phyloP scores from a whole-genome alignment of 2,329 filamentous ascomycete species.

The Arthrinium phaeospermum region DNA sequence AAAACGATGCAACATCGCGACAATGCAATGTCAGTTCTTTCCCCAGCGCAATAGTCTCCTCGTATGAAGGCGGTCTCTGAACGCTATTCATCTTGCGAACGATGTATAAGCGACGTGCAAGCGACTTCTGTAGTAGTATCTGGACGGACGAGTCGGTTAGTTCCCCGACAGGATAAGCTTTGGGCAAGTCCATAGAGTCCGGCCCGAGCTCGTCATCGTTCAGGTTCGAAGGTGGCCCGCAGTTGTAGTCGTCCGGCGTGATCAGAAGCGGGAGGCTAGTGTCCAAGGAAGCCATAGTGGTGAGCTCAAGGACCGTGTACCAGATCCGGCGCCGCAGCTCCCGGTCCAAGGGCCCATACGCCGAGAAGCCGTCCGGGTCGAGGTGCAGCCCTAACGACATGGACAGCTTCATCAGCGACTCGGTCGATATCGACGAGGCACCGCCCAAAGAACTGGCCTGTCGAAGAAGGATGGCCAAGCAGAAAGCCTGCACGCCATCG shows the following conservation, averaged over 20 bases:
- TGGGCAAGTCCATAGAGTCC: background rate
- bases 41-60: slow-evolving; percentile 26
- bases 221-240: slow-evolving; percentile 29
- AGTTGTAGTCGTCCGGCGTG: slow-evolving; percentile 26
- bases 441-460: slow-evolving; percentile 32
- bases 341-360: slow-evolving; percentile 31
- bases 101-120: slow-evolving; percentile 29
- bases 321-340: slow-evolving; percentile 38
- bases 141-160: slow-evolving; percentile 32
- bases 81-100: slow-evolving; percentile 31
- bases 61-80: slow-evolving; percentile 24
- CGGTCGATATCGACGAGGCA: slow-evolving; percentile 34
- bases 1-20: slow-evolving; percentile 29
- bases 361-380: slow-evolving; percentile 30
- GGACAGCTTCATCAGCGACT: slow-evolving; percentile 37
- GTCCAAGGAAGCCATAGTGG: slow-evolving; percentile 32
- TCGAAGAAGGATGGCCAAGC: slow-evolving; percentile 33
- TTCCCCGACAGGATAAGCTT: background rate
- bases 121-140: slow-evolving; percentile 30
- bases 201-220: slow-evolving; percentile 27
- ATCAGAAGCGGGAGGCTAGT: slow-evolving; percentile 30
- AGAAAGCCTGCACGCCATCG: slow-evolving; percentile 35
- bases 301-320: slow-evolving; percentile 36
- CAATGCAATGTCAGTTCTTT: slow-evolving; percentile 29
- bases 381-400: slow-evolving; percentile 40